Evolutionary conservation across 2,329 filamentous ascomycete species (phyloP).

Genomic region (Stachybotrys echinatus): DNA sequence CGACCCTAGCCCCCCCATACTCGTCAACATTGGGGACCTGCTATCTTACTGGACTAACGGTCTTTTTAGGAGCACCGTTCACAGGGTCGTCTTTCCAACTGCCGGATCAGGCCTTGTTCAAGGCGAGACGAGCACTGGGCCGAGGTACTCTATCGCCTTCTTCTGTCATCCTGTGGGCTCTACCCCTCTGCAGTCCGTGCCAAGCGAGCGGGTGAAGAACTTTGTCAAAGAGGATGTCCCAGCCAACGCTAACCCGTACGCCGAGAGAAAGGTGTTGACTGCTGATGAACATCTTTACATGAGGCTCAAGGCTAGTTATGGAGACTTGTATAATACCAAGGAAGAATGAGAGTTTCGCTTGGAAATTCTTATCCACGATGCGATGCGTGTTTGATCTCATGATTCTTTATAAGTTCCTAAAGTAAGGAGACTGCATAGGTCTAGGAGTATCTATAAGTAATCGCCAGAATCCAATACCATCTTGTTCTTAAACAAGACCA

Average conservation of each 20-base stretch:
- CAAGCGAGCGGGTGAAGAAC: constrained; percentile 49
- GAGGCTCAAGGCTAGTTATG: constrained; percentile 55
- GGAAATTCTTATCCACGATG: background rate
- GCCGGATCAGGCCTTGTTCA: constrained; percentile 16
- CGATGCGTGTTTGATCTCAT: background rate
- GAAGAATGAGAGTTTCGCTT: background rate
- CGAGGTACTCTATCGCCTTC: constrained; percentile 62
- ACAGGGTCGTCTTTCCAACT: constrained; percentile 71
- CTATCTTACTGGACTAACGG: constrained; percentile 88
- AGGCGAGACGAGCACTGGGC: constrained; percentile 43
- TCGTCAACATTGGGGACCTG: constrained; percentile 71
- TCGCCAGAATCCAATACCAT: too few species aligned
- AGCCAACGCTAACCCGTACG: constrained; percentile 38
- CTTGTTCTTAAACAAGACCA: constrained; percentile 27
- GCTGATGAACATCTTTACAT: constrained; percentile 60
- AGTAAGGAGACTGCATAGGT: background rate
- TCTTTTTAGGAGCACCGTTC: constrained; percentile 79
- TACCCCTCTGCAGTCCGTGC: constrained; percentile 50
- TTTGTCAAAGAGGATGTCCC: constrained; percentile 27
- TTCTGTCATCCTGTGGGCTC: constrained; percentile 60
- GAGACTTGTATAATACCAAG: constrained; percentile 45
- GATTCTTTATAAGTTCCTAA: background rate
- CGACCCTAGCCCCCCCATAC: constrained; percentile 63
- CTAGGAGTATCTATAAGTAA: too few species aligned
- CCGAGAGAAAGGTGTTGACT: constrained; percentile 52